Percentiles rank a stretch among this genome's conserved stretches.
These are phyloP conservation scores for Cucumis melo DNA, from an alignment of 306 rosid genomes.

Conservation along the genomic window DNA sequence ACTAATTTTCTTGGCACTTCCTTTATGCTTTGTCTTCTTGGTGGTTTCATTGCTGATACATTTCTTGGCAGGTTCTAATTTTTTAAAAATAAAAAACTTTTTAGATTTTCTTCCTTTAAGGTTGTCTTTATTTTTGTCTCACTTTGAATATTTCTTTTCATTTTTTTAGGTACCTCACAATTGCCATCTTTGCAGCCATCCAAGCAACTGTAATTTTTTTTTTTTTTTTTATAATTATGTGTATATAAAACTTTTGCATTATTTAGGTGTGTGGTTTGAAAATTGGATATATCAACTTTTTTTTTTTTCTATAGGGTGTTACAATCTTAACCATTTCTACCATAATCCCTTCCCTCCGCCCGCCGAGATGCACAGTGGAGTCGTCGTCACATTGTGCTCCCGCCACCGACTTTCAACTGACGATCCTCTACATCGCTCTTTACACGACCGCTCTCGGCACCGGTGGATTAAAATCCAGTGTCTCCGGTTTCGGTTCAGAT, in stretches of 20 bases:
- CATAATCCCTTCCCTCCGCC: constrained; percentile 59
- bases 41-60: constrained; percentile 82
- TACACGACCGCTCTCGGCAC: constrained; percentile 74
- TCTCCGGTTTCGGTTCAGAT: constrained; percentile 79
- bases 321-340: constrained; percentile 70
- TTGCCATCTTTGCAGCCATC: constrained; percentile 64
- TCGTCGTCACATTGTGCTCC: constrained; percentile 18
- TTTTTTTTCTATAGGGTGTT: constrained; percentile 40
- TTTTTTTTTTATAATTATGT: background rate
- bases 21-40: constrained; percentile 79
- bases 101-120: background rate
- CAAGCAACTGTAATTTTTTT: constrained; percentile 58
- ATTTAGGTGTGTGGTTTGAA: background rate
- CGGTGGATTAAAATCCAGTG: constrained; percentile 84
- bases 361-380: constrained; percentile 36
- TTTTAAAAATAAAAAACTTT: background rate
- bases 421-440: constrained; percentile 51
- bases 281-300: background rate
- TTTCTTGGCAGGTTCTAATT: constrained; percentile 62
- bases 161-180: constrained; percentile 61
- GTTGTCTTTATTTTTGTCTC: background rate
- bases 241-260: background rate
- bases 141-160: background rate
- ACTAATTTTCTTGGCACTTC: constrained; percentile 88
- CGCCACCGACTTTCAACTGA: constrained; percentile 37